phyloP scores from a whole-genome alignment of 2,329 filamentous ascomycete species.

The Arthrobotrys pseudoclavata region DNA sequence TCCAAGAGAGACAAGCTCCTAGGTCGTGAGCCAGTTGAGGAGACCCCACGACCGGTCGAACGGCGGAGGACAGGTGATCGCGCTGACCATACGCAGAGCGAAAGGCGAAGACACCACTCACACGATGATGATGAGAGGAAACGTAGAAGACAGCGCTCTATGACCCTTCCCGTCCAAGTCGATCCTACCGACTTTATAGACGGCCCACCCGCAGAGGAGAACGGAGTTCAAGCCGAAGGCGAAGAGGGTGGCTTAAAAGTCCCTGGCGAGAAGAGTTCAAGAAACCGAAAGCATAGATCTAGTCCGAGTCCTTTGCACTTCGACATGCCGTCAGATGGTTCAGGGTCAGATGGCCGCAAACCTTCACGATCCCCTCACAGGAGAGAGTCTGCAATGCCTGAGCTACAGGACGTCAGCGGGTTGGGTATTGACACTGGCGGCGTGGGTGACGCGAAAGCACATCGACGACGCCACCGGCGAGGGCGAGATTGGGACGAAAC shows the following conservation, averaged over 20 bases:
- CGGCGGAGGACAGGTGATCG: slow-evolving; percentile 47
- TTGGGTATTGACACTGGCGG: slow-evolving; percentile 53
- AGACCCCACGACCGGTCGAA: slow-evolving; percentile 41
- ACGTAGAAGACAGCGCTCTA: slow-evolving; percentile 51
- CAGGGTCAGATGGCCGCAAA: slow-evolving; percentile 38
- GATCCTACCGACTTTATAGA: slow-evolving; percentile 51
- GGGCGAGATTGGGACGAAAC: slow-evolving; percentile 44
- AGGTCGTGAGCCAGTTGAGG: slow-evolving; percentile 38
- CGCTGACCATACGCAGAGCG: slow-evolving; percentile 19
- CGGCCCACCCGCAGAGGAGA: slow-evolving; percentile 31
- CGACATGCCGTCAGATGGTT: slow-evolving; percentile 48
- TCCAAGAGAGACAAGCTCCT: slow-evolving; percentile 36
- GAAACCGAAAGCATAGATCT: slow-evolving; percentile 44
- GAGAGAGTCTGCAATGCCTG: slow-evolving; percentile 26
- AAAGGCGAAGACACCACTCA: slow-evolving; percentile 43
- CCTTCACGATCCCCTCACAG: slow-evolving; percentile 38
- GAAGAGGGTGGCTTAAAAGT: slow-evolving; percentile 27
- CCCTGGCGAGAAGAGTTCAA: slow-evolving; percentile 35
- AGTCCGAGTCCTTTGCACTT: slow-evolving; percentile 47
- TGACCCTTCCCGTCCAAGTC: slow-evolving; percentile 37
- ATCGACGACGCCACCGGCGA: slow-evolving; percentile 45
- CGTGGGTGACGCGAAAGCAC: slow-evolving; percentile 35
- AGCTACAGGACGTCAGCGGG: slow-evolving; percentile 49
- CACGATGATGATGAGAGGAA: slow-evolving; percentile 42
- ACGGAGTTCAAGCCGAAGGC: slow-evolving; percentile 27